Evolutionary conservation across 169 alveolate genomes (phyloP).

Genomic region (Eimeria acervulina): DNA sequence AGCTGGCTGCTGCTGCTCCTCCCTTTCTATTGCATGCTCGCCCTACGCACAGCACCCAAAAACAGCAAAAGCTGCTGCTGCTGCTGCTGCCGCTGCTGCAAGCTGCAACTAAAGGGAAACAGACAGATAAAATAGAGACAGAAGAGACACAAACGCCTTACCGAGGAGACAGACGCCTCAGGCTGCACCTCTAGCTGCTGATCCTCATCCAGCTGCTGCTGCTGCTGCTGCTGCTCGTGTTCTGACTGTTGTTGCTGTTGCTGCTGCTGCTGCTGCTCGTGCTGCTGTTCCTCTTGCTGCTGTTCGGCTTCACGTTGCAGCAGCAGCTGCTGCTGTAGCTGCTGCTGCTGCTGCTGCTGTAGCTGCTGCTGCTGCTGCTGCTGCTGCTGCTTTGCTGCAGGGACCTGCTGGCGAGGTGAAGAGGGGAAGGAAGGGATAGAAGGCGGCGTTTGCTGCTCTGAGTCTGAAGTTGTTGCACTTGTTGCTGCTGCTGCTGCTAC

Average conservation of each 20-base stretch:
- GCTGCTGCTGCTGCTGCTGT: constrained; percentile 24
- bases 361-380: background rate
- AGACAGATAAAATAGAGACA: background rate
- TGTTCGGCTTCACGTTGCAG: background rate
- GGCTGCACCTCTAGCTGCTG: background rate
- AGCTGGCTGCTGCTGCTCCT: background rate
- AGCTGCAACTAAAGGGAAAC: background rate
- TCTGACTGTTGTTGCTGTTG: background rate
- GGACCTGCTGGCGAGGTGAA: background rate
- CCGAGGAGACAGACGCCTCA: background rate
- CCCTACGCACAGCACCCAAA: too few species aligned
- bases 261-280: background rate
- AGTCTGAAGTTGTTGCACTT: background rate
- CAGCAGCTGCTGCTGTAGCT: background rate
- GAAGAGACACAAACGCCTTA: background rate
- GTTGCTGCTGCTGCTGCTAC: too few species aligned
- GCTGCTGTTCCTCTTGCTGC: constrained; percentile 7
- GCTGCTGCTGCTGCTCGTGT: background rate
- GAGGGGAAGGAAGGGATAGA: constrained; percentile 33
- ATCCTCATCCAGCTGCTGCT: background rate
- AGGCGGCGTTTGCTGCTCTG: background rate
- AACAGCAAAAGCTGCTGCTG: background rate
- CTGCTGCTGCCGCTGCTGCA: constrained; percentile 33
- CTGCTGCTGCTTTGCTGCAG: background rate
- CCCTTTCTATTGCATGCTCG: too few species aligned